A percentile compares a stretch with the other conserved stretches of the same genome.
phyloP scores from a whole-genome alignment of 1,284 basidiomycete species.

The Cutaneotrichosporon sp. region DNA sequence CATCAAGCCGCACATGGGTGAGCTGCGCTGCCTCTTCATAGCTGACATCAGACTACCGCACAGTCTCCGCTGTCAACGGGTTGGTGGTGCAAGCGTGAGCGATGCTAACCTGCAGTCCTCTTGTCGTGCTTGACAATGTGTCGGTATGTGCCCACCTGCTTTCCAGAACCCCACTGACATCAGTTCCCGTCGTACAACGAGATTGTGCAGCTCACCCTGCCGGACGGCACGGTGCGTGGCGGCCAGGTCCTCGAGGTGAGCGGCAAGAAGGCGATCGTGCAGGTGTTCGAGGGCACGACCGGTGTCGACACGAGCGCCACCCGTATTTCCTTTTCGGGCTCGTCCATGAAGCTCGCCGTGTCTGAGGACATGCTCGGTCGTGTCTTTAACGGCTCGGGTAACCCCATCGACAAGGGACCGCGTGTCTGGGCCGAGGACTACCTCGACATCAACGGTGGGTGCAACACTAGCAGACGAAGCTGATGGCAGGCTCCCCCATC shows the following conservation, averaged over 20 bases:
- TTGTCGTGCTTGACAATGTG: constrained; percentile 98
- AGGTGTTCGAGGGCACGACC: constrained; percentile 97
- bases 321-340: constrained; percentile 96
- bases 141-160: constrained; percentile 57
- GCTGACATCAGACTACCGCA: constrained; percentile 72
- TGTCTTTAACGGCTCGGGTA: constrained; percentile 98
- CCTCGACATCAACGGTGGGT: constrained; percentile 93
- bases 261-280: constrained; percentile 98
- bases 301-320: constrained; percentile 92
- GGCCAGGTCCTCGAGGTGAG: constrained; percentile 98
- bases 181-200: constrained; percentile 99
- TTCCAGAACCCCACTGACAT: neutral
- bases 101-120: constrained; percentile 57
- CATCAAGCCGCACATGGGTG: constrained; percentile 80
- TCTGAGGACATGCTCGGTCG: constrained; percentile 99
- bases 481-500: constrained; percentile 79
- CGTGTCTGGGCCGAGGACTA: constrained; percentile 99
- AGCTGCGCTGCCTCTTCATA: constrained; percentile 30
- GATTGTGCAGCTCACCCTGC: constrained; percentile 92
- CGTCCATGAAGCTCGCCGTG: constrained; percentile 97
- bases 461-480: constrained; percentile 1
- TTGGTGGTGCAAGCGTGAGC: constrained; percentile 46
- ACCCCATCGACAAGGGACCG: constrained; percentile 96
- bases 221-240: constrained; percentile 89
- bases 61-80: constrained; percentile 96